Percentiles rank a stretch among this genome's conserved stretches.
phyloP scores from a whole-genome alignment of 768 basidiomycete species.

The Chiua virens region DNA sequence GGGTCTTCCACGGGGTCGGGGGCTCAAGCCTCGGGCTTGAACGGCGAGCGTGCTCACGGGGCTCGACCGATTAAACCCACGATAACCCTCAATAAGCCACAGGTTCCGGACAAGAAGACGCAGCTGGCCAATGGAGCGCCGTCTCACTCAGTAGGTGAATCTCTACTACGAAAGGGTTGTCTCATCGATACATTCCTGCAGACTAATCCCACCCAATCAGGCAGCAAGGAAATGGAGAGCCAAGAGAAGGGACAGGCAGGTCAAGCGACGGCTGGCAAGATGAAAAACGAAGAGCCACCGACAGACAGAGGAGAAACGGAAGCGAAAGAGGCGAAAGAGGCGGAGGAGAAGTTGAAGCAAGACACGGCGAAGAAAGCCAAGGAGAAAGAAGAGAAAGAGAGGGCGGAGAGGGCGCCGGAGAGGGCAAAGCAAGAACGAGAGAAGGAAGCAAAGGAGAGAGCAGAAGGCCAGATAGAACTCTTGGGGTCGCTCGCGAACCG shows the following conservation, averaged over 20 bases:
- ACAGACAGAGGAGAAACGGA: not conserved
- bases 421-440: not conserved
- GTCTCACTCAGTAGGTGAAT: constrained; percentile 8
- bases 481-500: not conserved
- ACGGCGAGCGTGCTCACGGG: not conserved
- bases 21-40: constrained; percentile 16
- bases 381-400: not conserved
- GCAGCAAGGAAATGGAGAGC: no score
- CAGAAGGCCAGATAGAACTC: not conserved
- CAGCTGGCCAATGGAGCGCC: not conserved
- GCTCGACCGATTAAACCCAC: not conserved
- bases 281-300: not conserved
- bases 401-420: not conserved
- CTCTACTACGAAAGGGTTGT: not conserved
- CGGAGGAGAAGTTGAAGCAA: not conserved
- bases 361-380: not conserved
- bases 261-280: not conserved
- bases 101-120: constrained; percentile 2
- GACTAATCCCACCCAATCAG: not conserved
- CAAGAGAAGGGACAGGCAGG: no score
- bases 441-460: not conserved
- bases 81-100: constrained; percentile 7
- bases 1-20: constrained; percentile 17
- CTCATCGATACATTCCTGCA: not conserved
- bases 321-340: not conserved